A percentile compares a stretch with the other conserved stretches of the same genome.
Evolutionary conservation across 139 green algal species (phyloP).

Genomic region (Astrephomene gubernaculifera): DNA sequence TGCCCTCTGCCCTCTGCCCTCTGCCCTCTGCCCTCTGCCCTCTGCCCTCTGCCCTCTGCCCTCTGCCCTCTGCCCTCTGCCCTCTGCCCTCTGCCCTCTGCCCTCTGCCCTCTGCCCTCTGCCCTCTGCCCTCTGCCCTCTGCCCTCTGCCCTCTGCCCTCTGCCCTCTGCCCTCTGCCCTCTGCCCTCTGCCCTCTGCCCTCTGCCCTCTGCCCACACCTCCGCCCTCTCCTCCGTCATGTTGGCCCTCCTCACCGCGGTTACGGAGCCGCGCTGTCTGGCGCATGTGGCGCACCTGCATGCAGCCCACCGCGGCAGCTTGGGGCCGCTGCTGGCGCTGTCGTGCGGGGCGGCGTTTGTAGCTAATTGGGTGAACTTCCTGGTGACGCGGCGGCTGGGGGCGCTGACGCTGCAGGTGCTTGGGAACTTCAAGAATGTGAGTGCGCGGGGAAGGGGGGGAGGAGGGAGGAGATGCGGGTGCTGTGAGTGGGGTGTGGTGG

Average conservation of each 20-base stretch:
- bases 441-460: too few relatives aligned
- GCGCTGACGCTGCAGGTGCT: constrained; percentile 95
- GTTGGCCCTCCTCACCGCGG: constrained; percentile 4
- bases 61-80: background rate
- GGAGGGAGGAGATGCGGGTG: too few relatives aligned
- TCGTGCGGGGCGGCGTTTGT: constrained; percentile 90
- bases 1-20: background rate
- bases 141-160: background rate
- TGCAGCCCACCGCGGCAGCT: constrained; percentile 45
- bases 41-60: background rate
- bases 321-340: constrained; percentile 73
- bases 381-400: constrained; percentile 92
- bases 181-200: background rate
- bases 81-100: background rate
- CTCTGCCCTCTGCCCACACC: background rate
- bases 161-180: background rate
- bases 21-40: background rate
- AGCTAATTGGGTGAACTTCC: constrained; percentile 86
- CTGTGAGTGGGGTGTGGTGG: too few relatives aligned
- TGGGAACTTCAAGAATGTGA: constrained; percentile 78
- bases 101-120: background rate
- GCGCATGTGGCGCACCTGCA: background rate
- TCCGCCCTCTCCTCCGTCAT: constrained; percentile 25
- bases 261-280: background rate
- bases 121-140: background rate